phyloP scores from a whole-genome alignment of 2,329 filamentous ascomycete genomes.

The Xylariaceae sp. region DNA sequence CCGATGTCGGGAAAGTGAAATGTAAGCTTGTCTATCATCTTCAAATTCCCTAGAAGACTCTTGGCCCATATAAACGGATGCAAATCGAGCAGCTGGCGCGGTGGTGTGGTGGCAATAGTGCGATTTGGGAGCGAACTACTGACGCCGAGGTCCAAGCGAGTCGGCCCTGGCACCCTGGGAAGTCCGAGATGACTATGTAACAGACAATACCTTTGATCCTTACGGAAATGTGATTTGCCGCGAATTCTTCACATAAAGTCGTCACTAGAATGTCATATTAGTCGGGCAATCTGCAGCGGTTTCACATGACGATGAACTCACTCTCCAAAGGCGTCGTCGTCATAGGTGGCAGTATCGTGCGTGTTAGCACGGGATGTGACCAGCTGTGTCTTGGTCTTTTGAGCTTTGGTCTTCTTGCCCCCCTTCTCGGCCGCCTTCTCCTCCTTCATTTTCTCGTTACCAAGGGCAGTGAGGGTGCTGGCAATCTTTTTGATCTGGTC shows the following conservation, averaged over 20 bases:
- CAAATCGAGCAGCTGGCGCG: conserved; percentile 8
- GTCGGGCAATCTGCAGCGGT: conserved; percentile 2
- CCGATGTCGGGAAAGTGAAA: no score
- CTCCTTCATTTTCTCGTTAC: conserved; percentile 98
- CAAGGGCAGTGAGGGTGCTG: conserved; percentile 77
- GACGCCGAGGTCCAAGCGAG: conserved; percentile 2
- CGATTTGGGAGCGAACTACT: not conserved
- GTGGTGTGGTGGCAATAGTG: conserved; percentile 8
- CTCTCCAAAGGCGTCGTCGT: conserved; percentile 77
- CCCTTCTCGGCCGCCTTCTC: conserved; percentile 93
- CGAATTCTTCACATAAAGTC: conserved; percentile 62
- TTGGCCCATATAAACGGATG: conserved; percentile 3
- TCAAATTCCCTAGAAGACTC: conserved; percentile 9
- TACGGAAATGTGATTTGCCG: conserved; percentile 14
- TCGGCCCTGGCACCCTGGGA: no score
- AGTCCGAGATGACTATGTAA: no score
- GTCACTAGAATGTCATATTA: conserved; percentile 42
- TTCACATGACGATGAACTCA: conserved; percentile 44
- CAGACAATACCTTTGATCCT: no score
- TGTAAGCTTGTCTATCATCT: conserved; percentile 16
- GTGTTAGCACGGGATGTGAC: conserved; percentile 57
- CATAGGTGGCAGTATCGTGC: conserved; percentile 72
- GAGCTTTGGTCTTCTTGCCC: conserved; percentile 93
- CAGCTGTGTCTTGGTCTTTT: conserved; percentile 87
- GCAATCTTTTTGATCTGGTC: conserved; percentile 96